Evolutionary conservation across 169 alveolate genomes (phyloP).

Genomic region (Plasmodium sp.): DNA sequence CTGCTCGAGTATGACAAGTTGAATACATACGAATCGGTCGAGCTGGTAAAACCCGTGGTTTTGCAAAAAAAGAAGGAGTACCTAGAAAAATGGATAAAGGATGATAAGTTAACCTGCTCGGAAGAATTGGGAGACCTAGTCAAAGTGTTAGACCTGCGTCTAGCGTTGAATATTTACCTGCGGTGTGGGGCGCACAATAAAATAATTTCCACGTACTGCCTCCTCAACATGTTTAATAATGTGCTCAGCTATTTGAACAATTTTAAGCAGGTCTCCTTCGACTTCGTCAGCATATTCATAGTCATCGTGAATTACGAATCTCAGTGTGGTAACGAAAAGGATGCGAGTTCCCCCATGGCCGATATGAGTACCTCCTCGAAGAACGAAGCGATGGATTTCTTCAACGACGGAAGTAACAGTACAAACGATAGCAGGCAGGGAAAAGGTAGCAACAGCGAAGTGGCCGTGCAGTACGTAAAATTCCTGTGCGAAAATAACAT

Average conservation of each 20-base stretch:
- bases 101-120: slow-evolving; percentile 97
- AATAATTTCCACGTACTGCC: slow-evolving; percentile 93
- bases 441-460: slow-evolving; percentile 27
- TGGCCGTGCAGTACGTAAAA: slow-evolving; percentile 50
- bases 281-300: slow-evolving; percentile 81
- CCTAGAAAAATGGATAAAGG: slow-evolving; percentile 96
- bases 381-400: slow-evolving; percentile 66
- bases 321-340: slow-evolving; percentile 78
- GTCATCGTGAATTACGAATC: slow-evolving; percentile 75
- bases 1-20: slow-evolving; percentile 96
- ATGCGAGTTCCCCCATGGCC: slow-evolving; percentile 73
- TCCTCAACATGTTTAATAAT: slow-evolving; percentile 93
- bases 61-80: slow-evolving; percentile 93
- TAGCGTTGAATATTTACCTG: slow-evolving; percentile 94
- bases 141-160: slow-evolving; percentile 90
- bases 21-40: slow-evolving; percentile 97
- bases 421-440: slow-evolving; percentile 1
- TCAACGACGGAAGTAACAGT: slow-evolving; percentile 29
- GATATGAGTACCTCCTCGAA: slow-evolving; percentile 73
- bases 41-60: slow-evolving; percentile 97
- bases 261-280: slow-evolving; percentile 76
- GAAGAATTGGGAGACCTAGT: slow-evolving; percentile 98
- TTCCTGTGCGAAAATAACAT: slow-evolving; percentile 70
- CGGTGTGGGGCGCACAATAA: slow-evolving; percentile 77
- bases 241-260: slow-evolving; percentile 93